Base-by-base conservation (phyloP, 148 eudicot species). In the Cornus kousa region DNA sequence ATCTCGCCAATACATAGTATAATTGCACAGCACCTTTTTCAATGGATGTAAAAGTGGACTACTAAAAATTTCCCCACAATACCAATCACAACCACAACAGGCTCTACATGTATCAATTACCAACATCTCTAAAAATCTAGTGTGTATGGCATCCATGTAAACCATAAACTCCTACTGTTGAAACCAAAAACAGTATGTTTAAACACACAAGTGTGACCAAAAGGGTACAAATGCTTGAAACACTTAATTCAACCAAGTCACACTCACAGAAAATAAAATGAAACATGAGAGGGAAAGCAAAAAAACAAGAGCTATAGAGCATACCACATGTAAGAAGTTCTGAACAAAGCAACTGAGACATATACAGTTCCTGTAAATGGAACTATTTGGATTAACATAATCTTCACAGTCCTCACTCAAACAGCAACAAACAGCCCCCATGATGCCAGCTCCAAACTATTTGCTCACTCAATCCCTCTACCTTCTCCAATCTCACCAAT, bases 361-460 rank as follows among this genome's bases (percentile, higher is more conserved):
- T 53, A 90, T 8, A 80, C 98, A 94, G 86, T 94, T 90, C 86
- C 98, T 88, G 70, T 86, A 94, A 46, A 91, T 53, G 31, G 88
- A 85, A 82, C 90, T 86, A 80, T 85, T 91, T 24, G 88, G 89
- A 89, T 90, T 92, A 72, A 83, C 84, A 80, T 87, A 89, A 70
- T 97, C 99, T 87, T 91, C 95, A 8, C 82, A 87, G 43, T 92
- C 94, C 79, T 90, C 94, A 16, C 82, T 84, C 86, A 97, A 69
- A 81, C 99, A 97, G 86, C 97, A 92, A 87, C 99, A 97, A 79
- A 86, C 84, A 20, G 94, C 84, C 80, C 98, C 99, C 98, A 97
- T 97, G 59, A 74, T 83, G 72, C 75, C 81, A 82, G 60, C 65
- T 68, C 31, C 55, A n/a, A 73, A 43, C 77, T 79, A 68, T 20